phyloP scores from a whole-genome alignment of 2,329 filamentous ascomycete genomes.

The Aspergillus latus region DNA sequence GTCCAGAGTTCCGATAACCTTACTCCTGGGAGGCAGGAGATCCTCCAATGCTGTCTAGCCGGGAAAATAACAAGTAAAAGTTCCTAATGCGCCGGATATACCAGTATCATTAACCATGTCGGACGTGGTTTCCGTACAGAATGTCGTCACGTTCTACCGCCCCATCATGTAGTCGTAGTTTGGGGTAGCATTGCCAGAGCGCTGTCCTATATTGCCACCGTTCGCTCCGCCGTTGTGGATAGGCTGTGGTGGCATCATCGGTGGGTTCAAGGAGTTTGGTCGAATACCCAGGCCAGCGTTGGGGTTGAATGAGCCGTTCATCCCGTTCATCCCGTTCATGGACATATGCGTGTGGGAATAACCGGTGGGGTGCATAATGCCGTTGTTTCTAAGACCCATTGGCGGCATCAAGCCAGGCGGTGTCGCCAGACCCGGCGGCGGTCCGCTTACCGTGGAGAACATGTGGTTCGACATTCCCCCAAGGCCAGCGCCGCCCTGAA shows the following conservation, averaged over 20 bases:
- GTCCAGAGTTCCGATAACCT: constrained; percentile 33
- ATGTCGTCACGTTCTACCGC: constrained; percentile 36
- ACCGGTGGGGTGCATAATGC: constrained; percentile 31
- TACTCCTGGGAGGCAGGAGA: constrained; percentile 38
- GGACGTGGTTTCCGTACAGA: constrained; percentile 38
- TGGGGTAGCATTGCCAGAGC: constrained; percentile 37
- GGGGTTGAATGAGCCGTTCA: constrained; percentile 32
- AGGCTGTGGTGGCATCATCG: constrained; percentile 31
- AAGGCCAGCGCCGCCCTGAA: constrained; percentile 59
- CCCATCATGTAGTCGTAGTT: constrained; percentile 52
- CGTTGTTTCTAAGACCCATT: constrained; percentile 35
- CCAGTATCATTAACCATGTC: constrained; percentile 44
- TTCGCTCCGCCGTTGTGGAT: constrained; percentile 30
- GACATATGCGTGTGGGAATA: constrained; percentile 32
- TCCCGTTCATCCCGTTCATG: constrained; percentile 18
- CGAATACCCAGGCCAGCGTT: constrained; percentile 42
- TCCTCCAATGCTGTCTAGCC: constrained; percentile 45
- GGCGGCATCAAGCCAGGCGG: constrained; percentile 67
- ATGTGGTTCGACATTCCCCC: constrained; percentile 57
- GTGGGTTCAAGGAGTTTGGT: constrained; percentile 33
- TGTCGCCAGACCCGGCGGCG: constrained; percentile 75
- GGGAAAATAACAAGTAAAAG: constrained; percentile 33
- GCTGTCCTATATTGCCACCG: constrained; percentile 30
- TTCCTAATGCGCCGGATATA: constrained; percentile 42
- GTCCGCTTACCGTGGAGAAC: constrained; percentile 69